Evolutionary conservation across 2,329 filamentous ascomycete genomes (phyloP).

Genomic region (Lachnellula willkommii): DNA sequence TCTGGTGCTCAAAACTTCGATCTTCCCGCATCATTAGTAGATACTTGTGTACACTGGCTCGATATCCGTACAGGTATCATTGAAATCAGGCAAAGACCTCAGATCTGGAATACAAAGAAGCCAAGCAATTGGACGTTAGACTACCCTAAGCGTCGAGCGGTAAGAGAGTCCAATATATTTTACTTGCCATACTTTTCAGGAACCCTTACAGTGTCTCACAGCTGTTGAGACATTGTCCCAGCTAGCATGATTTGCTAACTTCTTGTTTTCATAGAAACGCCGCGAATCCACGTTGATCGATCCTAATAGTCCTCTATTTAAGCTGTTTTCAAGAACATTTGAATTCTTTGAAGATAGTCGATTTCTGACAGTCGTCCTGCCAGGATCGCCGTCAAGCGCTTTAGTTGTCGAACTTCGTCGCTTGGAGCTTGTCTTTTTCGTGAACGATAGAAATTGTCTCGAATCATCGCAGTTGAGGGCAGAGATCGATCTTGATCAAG

Average conservation of each 20-base stretch:
- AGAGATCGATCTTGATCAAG: constrained; percentile 52
- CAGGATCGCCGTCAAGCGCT: constrained; percentile 14
- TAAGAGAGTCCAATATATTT: background rate
- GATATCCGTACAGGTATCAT: constrained; percentile 41
- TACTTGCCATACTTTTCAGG: constrained; percentile 35
- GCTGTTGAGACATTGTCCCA: too few species aligned
- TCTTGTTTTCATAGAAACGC: constrained; percentile 10
- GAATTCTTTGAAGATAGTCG: constrained; percentile 41
- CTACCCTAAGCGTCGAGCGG: constrained; percentile 24
- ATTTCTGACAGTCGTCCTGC: constrained; percentile 44
- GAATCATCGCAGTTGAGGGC: constrained; percentile 44
- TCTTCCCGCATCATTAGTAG: constrained; percentile 46
- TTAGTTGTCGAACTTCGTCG: constrained; percentile 47
- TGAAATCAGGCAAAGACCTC: constrained; percentile 45
- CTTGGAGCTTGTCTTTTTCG: constrained; percentile 48
- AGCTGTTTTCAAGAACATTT: constrained; percentile 41
- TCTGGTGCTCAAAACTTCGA: constrained; percentile 34
- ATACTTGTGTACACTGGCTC: constrained; percentile 54
- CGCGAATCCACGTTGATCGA: constrained; percentile 41
- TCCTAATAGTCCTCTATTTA: constrained; percentile 39
- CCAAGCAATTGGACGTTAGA: constrained; percentile 38
- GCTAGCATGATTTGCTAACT: too few species aligned
- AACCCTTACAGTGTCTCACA: constrained; percentile 34
- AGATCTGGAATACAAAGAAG: constrained; percentile 36
- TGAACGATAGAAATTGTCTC: constrained; percentile 41